phyloP scores from a whole-genome alignment of 2,329 filamentous ascomycete genomes.

The Pochonia chlamydosporia region DNA sequence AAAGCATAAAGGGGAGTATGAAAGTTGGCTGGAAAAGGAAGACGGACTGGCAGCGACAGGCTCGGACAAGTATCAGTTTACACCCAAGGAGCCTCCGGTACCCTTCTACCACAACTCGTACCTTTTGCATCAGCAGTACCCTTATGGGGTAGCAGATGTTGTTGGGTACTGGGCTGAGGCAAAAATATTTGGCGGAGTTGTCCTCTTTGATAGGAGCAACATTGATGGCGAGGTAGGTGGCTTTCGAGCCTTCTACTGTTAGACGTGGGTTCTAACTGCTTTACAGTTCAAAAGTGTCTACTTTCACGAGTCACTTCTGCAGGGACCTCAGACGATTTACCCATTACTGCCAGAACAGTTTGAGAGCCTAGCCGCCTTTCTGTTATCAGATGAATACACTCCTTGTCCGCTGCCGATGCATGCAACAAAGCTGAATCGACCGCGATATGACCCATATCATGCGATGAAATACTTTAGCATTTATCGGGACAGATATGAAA shows the following conservation, averaged over 20 bases:
- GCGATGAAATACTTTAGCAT: neutral
- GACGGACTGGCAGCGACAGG: neutral
- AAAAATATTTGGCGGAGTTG: neutral
- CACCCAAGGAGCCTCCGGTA: too few species aligned
- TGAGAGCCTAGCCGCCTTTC: neutral
- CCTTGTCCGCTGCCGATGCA: neutral
- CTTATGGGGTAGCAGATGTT: neutral
- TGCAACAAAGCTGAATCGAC: neutral
- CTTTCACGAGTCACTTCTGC: neutral
- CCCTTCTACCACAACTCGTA: too few species aligned
- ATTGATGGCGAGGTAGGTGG: neutral
- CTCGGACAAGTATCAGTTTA: neutral
- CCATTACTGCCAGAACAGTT: neutral
- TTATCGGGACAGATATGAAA: neutral
- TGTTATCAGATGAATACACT: neutral
- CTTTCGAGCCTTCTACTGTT: too few species aligned
- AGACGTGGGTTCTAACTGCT: too few species aligned
- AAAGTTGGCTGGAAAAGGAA: neutral
- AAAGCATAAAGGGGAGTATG: neutral
- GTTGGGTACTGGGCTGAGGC: neutral
- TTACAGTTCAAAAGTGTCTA: too few species aligned
- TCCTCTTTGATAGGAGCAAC: neutral
- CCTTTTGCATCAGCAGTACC: neutral
- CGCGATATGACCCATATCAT: neutral
- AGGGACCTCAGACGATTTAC: neutral